phyloP scores from a whole-genome alignment of 148 eudicot species.

The Bassia scoparia region DNA sequence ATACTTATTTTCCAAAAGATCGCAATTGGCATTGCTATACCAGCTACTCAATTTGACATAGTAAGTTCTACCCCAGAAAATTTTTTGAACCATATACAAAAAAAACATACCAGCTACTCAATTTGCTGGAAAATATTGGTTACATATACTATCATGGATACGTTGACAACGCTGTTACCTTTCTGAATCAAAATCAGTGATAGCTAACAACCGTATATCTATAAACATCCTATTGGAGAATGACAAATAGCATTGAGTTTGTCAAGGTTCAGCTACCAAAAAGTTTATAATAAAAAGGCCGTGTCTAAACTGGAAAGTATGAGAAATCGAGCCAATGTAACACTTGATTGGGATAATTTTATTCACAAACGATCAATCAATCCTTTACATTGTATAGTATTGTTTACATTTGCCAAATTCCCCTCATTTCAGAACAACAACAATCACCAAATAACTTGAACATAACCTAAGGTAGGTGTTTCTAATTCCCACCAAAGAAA shows the following conservation, averaged over 20 bases:
- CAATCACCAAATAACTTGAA: neutral
- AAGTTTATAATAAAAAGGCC: neutral
- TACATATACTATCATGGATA: neutral
- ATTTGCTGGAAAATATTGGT: neutral
- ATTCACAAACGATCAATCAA: constrained; percentile 2
- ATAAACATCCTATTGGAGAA: neutral
- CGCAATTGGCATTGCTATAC: neutral
- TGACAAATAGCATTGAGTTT: neutral
- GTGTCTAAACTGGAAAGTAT: neutral
- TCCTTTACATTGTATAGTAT: neutral
- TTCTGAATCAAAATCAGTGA: neutral
- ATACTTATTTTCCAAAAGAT: neutral
- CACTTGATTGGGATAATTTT: too few species aligned
- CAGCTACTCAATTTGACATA: too few species aligned
- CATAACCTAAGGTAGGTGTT: neutral
- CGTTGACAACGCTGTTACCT: neutral
- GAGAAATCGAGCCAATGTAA: neutral
- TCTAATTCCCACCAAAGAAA: constrained; percentile 3
- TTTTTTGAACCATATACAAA: neutral
- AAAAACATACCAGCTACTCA: neutral
- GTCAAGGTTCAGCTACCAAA: neutral
- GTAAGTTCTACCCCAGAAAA: neutral
- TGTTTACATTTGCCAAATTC: constrained; percentile 3
- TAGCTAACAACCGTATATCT: neutral
- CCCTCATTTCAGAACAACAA: neutral